Conservation (phyloP, 2,329 filamentous ascomycete genomes). For the Elsinoe batatas region DNA sequence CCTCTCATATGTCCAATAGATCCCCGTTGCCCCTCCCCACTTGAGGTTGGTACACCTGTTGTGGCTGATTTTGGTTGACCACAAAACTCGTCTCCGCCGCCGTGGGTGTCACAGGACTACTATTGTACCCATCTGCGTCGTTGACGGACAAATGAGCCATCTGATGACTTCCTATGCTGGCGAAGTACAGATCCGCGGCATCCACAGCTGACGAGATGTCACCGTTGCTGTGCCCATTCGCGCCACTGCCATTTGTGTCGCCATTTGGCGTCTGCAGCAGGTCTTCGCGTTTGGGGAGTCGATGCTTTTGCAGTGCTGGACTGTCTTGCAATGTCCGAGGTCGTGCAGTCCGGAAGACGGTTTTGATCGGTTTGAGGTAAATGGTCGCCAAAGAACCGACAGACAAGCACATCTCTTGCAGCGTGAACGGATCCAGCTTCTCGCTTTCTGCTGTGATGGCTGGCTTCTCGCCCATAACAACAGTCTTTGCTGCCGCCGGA, state of each 20-base stretch:
- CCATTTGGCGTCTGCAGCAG: conserved; percentile 26
- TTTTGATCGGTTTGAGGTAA: conserved; percentile 94
- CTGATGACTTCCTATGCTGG: conserved; percentile 61
- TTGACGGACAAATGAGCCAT: conserved; percentile 62
- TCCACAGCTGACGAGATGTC: conserved; percentile 63
- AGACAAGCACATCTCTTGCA: conserved; percentile 95
- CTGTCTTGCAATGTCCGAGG: conserved; percentile 70
- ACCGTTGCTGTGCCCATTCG: conserved; percentile 23
- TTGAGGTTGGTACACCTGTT: conserved; percentile 67
- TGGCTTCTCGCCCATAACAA: conserved; percentile 97
- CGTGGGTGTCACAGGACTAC: conserved; percentile 18
- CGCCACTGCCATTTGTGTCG: conserved; percentile 13
- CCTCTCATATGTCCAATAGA: conserved; percentile 26
- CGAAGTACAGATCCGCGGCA: conserved; percentile 85
- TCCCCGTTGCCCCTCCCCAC: conserved; percentile 35
- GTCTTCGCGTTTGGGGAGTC: conserved; percentile 49
- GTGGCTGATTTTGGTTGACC: conserved; percentile 71
- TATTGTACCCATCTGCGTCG: conserved; percentile 41
- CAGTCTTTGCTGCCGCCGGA: conserved; percentile 70
- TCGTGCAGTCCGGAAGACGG: conserved; percentile 84
- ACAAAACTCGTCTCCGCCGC: conserved; percentile 48
- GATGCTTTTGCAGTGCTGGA: conserved; percentile 71
- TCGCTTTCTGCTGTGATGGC: conserved; percentile 94
- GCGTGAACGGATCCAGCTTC: conserved; percentile 76
- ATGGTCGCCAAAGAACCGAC: conserved; percentile 94